Evolutionary conservation across 805 yeast genomes (phyloP).

Genomic region (Grigorovia humatica): DNA sequence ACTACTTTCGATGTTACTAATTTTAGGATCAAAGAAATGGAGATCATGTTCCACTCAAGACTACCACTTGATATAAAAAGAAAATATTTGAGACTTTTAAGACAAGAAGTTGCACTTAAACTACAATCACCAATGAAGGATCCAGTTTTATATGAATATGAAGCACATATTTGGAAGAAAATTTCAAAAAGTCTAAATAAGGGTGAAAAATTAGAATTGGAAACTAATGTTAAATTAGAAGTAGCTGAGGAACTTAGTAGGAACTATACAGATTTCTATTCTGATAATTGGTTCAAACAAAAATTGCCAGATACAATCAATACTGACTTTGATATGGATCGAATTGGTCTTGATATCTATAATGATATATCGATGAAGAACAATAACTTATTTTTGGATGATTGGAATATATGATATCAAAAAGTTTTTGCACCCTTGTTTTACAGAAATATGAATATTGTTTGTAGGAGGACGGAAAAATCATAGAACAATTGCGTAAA

Average conservation of each 20-base stretch:
- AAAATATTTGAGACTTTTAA: constrained; percentile 8
- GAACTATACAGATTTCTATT: neutral
- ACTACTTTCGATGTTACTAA: constrained; percentile 15
- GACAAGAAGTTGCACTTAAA: constrained; percentile 7
- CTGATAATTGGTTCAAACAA: constrained; percentile 1
- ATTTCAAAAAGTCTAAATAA: constrained; percentile 1
- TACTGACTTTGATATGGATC: constrained; percentile 1
- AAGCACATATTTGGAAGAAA: constrained; percentile 14
- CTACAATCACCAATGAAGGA: constrained; percentile 21
- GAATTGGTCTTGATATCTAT: constrained; percentile 5
- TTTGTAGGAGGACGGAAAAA: too few species aligned
- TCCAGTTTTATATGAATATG: constrained; percentile 16
- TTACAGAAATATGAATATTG: neutral
- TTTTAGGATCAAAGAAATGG: constrained; percentile 23
- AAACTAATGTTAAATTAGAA: neutral
- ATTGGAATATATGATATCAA: neutral
- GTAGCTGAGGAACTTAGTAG: neutral
- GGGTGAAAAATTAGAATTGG: neutral
- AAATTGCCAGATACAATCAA: neutral
- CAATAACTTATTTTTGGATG: constrained; percentile 1
- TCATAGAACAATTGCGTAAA: too few species aligned
- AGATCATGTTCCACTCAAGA: constrained; percentile 13
- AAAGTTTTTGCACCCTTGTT: neutral
- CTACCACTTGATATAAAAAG: constrained; percentile 9
- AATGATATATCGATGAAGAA: constrained; percentile 1